Conservation (phyloP, 2,329 filamentous ascomycete species). For the Aspergillus oerlinghausenensis region DNA sequence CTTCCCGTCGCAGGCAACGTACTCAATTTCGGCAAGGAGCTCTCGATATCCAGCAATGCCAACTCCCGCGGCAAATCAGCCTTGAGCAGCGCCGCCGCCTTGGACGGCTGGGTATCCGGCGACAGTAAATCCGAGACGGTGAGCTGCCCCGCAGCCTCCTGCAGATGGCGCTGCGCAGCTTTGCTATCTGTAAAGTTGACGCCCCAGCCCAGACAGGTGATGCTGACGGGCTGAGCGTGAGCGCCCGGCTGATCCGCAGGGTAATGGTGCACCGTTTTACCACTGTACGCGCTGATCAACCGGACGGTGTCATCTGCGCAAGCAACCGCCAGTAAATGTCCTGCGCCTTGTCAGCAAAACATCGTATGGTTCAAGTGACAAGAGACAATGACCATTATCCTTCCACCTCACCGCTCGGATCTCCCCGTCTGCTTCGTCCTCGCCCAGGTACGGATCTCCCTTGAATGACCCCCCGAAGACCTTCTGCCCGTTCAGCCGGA, state of each 20-base stretch:
- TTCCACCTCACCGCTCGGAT: constrained; percentile 58
- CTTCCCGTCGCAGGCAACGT: constrained; percentile 63
- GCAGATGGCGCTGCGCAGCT: constrained; percentile 39
- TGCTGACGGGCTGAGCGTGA: constrained; percentile 19
- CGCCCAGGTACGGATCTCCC: constrained; percentile 35
- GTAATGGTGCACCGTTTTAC: constrained; percentile 74
- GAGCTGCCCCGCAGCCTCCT: constrained; percentile 29
- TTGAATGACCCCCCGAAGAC: constrained; percentile 51
- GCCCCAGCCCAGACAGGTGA: constrained; percentile 52
- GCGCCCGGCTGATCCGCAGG: constrained; percentile 22
- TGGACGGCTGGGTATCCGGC: constrained; percentile 34
- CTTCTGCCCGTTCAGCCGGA: constrained; percentile 70
- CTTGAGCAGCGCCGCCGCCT: constrained; percentile 33
- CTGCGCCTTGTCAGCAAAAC: constrained; percentile 10
- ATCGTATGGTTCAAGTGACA: not conserved
- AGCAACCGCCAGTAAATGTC: constrained; percentile 71
- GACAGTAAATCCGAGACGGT: constrained; percentile 41
- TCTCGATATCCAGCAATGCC: constrained; percentile 70
- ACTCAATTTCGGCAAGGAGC: constrained; percentile 70
- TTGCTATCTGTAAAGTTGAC: constrained; percentile 51
- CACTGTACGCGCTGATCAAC: constrained; percentile 72
- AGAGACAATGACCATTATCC: constrained; percentile 52
- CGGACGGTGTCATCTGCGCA: constrained; percentile 79
- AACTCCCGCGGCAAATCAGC: constrained; percentile 67
- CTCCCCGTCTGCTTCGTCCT: constrained; percentile 39